phyloP scores from a whole-genome alignment of 768 basidiomycete species.

The Lentinula detonsa region DNA sequence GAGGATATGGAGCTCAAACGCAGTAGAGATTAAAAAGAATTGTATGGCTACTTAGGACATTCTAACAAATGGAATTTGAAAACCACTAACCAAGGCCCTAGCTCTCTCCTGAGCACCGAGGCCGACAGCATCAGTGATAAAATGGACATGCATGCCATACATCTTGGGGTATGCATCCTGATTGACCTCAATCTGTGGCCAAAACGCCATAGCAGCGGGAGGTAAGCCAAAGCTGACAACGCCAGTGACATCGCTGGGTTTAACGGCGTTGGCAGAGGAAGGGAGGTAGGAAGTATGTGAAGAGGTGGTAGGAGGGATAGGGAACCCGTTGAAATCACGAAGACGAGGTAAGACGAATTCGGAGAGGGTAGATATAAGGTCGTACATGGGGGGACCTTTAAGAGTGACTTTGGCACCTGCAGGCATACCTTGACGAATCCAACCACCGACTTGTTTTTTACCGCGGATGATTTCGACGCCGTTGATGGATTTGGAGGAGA shows the following conservation, averaged over 20 bases:
- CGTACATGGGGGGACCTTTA: slow-evolving; percentile 90
- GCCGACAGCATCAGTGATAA: slow-evolving; percentile 83
- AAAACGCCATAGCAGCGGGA: slow-evolving; percentile 78
- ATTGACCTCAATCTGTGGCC: slow-evolving; percentile 96
- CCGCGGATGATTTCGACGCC: slow-evolving; percentile 79
- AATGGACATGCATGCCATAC: slow-evolving; percentile 92
- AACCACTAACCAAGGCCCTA: slow-evolving; percentile 81
- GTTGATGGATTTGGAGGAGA: slow-evolving; percentile 42
- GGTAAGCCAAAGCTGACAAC: slow-evolving; percentile 88
- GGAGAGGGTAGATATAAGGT: slow-evolving; percentile 80
- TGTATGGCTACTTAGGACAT: neutral
- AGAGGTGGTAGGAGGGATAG: slow-evolving; percentile 43
- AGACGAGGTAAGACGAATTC: slow-evolving; percentile 95
- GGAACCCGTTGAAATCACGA: slow-evolving; percentile 82
- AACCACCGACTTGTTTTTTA: slow-evolving; percentile 67
- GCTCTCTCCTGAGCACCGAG: slow-evolving; percentile 88
- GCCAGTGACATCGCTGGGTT: slow-evolving; percentile 75
- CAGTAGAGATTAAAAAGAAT: slow-evolving; percentile 38
- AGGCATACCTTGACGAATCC: slow-evolving; percentile 80
- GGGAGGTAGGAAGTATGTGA: slow-evolving; percentile 19
- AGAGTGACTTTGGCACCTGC: slow-evolving; percentile 88
- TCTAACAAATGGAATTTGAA: slow-evolving; percentile 77
- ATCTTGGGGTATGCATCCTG: slow-evolving; percentile 80
- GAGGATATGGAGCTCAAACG: slow-evolving; percentile 89
- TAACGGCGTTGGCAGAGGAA: slow-evolving; percentile 59